Conservation (phyloP, 495 filamentous ascomycete species). For the Lichina pygmaea region DNA sequence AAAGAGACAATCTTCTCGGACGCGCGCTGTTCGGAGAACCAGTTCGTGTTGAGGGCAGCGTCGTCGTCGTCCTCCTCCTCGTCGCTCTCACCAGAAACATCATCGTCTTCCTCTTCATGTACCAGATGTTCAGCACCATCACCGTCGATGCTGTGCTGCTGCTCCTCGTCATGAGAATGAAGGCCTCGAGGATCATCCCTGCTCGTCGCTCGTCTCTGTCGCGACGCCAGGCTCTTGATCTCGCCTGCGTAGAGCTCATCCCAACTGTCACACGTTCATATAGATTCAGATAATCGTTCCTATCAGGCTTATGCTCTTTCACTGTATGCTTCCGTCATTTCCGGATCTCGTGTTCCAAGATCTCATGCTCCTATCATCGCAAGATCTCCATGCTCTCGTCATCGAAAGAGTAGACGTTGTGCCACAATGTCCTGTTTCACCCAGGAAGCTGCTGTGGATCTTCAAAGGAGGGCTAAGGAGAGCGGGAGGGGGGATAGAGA, state of each 20-base stretch:
- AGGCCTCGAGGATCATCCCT: not conserved
- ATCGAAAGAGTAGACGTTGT: too few species aligned
- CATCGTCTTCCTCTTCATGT: too few species aligned
- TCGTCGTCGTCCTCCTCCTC: conserved; percentile 20
- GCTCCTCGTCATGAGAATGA: too few species aligned
- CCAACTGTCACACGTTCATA: conserved; percentile 23
- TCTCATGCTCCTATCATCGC: too few species aligned
- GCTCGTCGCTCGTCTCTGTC: not conserved
- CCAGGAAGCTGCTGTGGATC: too few species aligned
- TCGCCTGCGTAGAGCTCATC: conserved; percentile 36
- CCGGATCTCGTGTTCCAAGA: too few species aligned
- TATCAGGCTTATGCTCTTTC: not conserved
- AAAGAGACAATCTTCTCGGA: conserved; percentile 21
- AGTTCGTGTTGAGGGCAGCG: conserved; percentile 22
- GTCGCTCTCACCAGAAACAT: not conserved
- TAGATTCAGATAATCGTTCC: not conserved
- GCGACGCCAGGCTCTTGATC: not conserved
- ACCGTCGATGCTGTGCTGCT: too few species aligned
- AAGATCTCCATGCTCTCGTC: too few species aligned
- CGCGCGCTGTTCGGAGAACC: conserved; percentile 50
- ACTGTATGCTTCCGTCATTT: too few species aligned
- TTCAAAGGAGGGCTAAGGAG: not conserved
- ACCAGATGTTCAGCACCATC: too few species aligned
- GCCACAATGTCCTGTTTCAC: too few species aligned
- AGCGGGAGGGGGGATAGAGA: not conserved